Conservation (phyloP, 352 stramenopile genomes). For the Pythium insidiosum region DNA sequence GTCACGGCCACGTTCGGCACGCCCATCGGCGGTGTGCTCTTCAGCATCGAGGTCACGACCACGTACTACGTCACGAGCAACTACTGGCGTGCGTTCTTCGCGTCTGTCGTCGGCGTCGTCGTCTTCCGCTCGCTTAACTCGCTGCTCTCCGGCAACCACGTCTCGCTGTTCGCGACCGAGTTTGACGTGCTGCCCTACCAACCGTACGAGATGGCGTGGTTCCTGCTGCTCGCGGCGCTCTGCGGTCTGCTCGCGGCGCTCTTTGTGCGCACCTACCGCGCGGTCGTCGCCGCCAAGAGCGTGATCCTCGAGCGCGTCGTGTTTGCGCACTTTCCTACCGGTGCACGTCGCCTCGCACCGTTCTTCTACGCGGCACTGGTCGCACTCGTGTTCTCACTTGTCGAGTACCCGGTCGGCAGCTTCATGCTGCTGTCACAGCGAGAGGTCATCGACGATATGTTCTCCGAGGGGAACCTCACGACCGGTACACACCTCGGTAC, state of each 20-base stretch:
- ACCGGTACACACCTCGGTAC: too few species aligned
- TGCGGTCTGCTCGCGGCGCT: constrained; percentile 78
- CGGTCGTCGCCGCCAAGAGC: constrained; percentile 35
- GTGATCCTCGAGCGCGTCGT: constrained; percentile 25
- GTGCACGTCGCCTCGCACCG: constrained; percentile 22
- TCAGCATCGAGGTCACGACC: constrained; percentile 80
- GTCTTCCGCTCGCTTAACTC: constrained; percentile 75
- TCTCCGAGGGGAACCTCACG: constrained; percentile 53
- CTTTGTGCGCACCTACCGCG: constrained; percentile 65
- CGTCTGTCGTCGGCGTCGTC: constrained; percentile 76
- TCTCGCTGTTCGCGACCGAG: constrained; percentile 75
- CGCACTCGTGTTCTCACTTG: constrained; percentile 51
- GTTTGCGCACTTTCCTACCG: constrained; percentile 15
- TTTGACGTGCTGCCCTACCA: constrained; percentile 69
- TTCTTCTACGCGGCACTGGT: constrained; percentile 68
- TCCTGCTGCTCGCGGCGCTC: constrained; percentile 69
- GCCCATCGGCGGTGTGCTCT: constrained; percentile 69
- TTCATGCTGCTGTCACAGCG: constrained; percentile 76
- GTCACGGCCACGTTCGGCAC: constrained; percentile 73
- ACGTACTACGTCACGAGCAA: constrained; percentile 86
- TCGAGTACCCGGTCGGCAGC: constrained; percentile 67
- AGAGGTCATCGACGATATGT: constrained; percentile 85
- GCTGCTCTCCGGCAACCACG: constrained; percentile 41
- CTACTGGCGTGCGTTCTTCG: constrained; percentile 89
- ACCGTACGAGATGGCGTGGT: constrained; percentile 65